A percentile compares a stretch with the other conserved stretches of the same genome.
These are phyloP conservation scores for Syncephalis plumigaleata DNA, from an alignment of 371 early-diverging fungal genomes.

Conservation along the genomic window DNA sequence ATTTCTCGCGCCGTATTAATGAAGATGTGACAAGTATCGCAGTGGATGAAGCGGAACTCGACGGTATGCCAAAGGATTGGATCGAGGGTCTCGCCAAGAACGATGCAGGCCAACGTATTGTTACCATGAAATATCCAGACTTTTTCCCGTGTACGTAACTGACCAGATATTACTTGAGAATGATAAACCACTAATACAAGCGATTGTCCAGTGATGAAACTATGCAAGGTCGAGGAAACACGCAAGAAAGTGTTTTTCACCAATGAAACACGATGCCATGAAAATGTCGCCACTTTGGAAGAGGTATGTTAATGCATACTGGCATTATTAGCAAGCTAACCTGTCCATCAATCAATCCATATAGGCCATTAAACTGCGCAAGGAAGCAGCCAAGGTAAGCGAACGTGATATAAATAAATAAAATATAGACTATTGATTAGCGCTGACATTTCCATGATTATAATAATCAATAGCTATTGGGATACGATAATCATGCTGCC, in stretches of 20 bases:
- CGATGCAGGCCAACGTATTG: slow-evolving; percentile 29
- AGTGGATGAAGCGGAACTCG: slow-evolving; percentile 43
- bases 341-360: no score
- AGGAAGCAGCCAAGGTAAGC: slow-evolving; percentile 22
- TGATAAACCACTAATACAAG: slow-evolving; percentile 20
- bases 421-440: no score
- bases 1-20: slow-evolving; percentile 41
- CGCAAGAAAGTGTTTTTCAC: slow-evolving; percentile 27
- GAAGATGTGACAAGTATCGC: slow-evolving; percentile 15
- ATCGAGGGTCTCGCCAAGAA: slow-evolving; percentile 27
- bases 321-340: not conserved
- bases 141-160: slow-evolving; percentile 9
- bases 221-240: slow-evolving; percentile 38
- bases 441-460: no score
- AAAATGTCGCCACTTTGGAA: slow-evolving; percentile 33
- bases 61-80: slow-evolving; percentile 57
- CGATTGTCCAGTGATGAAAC: slow-evolving; percentile 21
- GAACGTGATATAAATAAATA: no score
- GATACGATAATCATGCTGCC: slow-evolving; percentile 55
- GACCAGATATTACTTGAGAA: not conserved
- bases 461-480: slow-evolving; percentile 22
- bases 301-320: slow-evolving; percentile 12
- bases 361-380: slow-evolving; percentile 10
- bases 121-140: slow-evolving; percentile 65
- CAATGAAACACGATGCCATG: slow-evolving; percentile 34